Percentiles rank a stretch among this genome's conserved stretches.
Conservation (phyloP, 345 rosid species). For the Leavenworthia alabamica region DNA sequence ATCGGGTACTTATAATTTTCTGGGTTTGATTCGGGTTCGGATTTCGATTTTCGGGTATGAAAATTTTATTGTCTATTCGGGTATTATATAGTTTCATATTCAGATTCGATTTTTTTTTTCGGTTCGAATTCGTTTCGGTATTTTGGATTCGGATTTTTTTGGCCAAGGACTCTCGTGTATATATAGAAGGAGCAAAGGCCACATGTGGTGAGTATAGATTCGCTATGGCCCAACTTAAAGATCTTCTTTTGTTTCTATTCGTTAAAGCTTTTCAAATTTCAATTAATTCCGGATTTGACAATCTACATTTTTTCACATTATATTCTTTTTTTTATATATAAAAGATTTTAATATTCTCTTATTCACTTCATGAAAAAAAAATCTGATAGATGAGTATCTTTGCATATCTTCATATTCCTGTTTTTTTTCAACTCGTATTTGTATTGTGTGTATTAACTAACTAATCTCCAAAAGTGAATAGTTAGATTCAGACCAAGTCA, state of each 20-base stretch:
- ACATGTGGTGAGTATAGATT: conserved; percentile 43
- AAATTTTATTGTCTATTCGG: no score
- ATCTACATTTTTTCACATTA: conserved; percentile 2
- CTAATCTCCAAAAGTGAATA: background rate
- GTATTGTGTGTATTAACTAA: background rate
- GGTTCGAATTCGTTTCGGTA: no score
- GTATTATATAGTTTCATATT: no score
- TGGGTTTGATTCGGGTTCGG: no score
- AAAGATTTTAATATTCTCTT: background rate
- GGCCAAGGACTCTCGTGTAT: no score
- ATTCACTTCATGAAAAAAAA: background rate
- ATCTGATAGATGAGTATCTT: conserved; percentile 10
- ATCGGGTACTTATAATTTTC: no score
- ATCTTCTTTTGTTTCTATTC: conserved; percentile 24
- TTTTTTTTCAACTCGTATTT: background rate
- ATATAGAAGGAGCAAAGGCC: conserved; percentile 30
- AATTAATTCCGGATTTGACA: conserved; percentile 21
- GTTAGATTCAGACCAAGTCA: background rate
- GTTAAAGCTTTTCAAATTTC: conserved; percentile 4
- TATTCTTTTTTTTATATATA: background rate
- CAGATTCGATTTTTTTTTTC: no score
- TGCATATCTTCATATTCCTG: conserved; percentile 25
- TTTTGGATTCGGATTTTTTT: no score
- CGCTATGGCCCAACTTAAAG: conserved; percentile 27
- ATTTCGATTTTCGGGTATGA: no score